Evolutionary conservation across 306 rosid genomes (phyloP), one percentile per base, ranked within the genome.

Genomic region (Glycine soja): DNA sequence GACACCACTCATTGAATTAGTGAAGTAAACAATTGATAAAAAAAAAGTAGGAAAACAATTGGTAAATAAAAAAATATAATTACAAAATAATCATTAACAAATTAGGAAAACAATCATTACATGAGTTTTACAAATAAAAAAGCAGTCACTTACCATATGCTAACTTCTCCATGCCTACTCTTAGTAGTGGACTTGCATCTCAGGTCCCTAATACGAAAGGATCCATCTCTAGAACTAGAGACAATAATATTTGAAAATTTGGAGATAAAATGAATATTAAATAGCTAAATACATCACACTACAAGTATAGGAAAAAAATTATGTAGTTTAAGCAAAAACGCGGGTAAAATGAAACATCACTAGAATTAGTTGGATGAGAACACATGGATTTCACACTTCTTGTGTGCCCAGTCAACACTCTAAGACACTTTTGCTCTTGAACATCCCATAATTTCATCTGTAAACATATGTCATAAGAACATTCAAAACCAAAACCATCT

Each of bases 141-240:
- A 13, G n/a, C 43, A 11, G 75, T 19, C 45, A 59, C 59, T 80
- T 79, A 93, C 99, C 84, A 12, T 73, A 90, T 68, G 77, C 78
- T 70, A 68, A 10, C 57, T 56, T 91, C 97, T 65, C 82, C 90
- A 0, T 19, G 73, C 58, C 79, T 80, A 71, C 69, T 72, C 83
- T 66, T 85, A 11, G 86, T 76, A 53, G 72, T 78, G 24, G 90
- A 70, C 51, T 77, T 85, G 79, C 97, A 87, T 85, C 99, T 93
- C 81, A 96, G 81, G 77, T 96, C 99, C 99, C 99, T 93, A 13
- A 90, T 87, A 69, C 96, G 89, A 65, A 96, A 96, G 51, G 94
- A 91, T 8, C 99, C 99, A 88, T 96, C 99, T 88, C 99, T 90
- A 51, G 99, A 96, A 78, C 99, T 96, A 52, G 99, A 96, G 80